Conservation (phyloP, 768 basidiomycete species). For the Lentinula guzmanii region DNA sequence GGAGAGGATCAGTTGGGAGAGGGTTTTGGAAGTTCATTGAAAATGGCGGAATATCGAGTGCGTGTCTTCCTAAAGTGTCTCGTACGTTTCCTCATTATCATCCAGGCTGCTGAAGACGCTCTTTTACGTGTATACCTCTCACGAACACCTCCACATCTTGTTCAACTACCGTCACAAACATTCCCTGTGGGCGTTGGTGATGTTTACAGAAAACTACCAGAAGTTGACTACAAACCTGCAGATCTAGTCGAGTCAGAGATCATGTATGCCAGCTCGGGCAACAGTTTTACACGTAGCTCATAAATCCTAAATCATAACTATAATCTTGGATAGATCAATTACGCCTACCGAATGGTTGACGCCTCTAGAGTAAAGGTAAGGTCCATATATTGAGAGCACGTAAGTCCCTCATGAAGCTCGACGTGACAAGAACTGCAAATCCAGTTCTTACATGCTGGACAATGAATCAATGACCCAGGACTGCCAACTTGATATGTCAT, state of each 20-base stretch:
- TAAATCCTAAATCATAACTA: background rate
- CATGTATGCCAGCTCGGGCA: constrained; percentile 63
- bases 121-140: constrained; percentile 81
- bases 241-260: constrained; percentile 59
- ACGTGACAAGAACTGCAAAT: constrained; percentile 34
- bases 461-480: constrained; percentile 22
- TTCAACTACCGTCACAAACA: constrained; percentile 70
- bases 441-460: constrained; percentile 26
- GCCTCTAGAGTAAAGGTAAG: background rate
- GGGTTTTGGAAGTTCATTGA: constrained; percentile 87
- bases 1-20: constrained; percentile 85
- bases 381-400: constrained; percentile 21
- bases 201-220: constrained; percentile 42
- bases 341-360: background rate
- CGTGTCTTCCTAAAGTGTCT: constrained; percentile 16
- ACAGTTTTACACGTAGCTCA: constrained; percentile 24
- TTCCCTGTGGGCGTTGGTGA: constrained; percentile 54
- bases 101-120: constrained; percentile 80
- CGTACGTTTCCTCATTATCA: constrained; percentile 3
- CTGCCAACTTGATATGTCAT: constrained; percentile 32
- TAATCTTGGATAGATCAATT: background rate
- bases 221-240: constrained; percentile 46
- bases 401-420: constrained; percentile 34
- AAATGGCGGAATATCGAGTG: constrained; percentile 94
- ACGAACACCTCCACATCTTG: constrained; percentile 57